Evolutionary conservation across 2,329 filamentous ascomycete genomes (phyloP).

Genomic region (Plenodomus tracheiphilus): DNA sequence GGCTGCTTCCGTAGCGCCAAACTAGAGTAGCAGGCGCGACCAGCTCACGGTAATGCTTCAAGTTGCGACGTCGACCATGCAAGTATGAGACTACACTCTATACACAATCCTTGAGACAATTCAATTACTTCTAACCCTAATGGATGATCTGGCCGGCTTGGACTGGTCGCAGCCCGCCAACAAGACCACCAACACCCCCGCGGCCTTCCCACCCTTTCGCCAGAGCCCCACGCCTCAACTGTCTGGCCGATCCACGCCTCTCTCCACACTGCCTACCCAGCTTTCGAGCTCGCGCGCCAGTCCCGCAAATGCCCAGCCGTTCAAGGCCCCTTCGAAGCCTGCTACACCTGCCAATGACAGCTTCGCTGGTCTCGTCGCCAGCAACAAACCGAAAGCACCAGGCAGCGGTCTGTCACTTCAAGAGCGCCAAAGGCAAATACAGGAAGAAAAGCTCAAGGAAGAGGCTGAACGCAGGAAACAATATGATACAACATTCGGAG

Average conservation of each 20-base stretch:
- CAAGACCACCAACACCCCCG: constrained; percentile 30
- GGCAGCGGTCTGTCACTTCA: constrained; percentile 71
- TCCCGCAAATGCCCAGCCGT: constrained; percentile 41
- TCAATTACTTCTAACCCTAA: constrained; percentile 24
- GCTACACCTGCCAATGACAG: constrained; percentile 63
- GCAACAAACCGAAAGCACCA: constrained; percentile 59
- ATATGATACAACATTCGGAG: constrained; percentile 77
- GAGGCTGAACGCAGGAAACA: constrained; percentile 73
- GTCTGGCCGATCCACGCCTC: constrained; percentile 46
- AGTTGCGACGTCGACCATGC: background rate
- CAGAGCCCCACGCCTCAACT: constrained; percentile 45
- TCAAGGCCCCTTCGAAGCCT: constrained; percentile 57
- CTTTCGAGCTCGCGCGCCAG: constrained; percentile 44
- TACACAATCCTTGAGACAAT: constrained; percentile 7
- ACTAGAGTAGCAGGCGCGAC: constrained; percentile 11
- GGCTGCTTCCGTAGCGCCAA: constrained; percentile 12
- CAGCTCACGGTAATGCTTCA: constrained; percentile 4
- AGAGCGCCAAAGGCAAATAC: constrained; percentile 69
- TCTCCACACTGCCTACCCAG: constrained; percentile 42
- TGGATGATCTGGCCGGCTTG: constrained; percentile 55
- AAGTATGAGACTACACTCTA: constrained; percentile 28
- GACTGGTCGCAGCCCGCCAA: constrained; percentile 49
- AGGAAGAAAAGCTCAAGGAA: constrained; percentile 77
- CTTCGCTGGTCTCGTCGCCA: constrained; percentile 75
- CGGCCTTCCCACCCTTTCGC: constrained; percentile 41